A percentile compares a stretch with the other conserved stretches of the same genome.
Conservation (phyloP, 2,329 filamentous ascomycete genomes). For the Epichloe typhina region DNA sequence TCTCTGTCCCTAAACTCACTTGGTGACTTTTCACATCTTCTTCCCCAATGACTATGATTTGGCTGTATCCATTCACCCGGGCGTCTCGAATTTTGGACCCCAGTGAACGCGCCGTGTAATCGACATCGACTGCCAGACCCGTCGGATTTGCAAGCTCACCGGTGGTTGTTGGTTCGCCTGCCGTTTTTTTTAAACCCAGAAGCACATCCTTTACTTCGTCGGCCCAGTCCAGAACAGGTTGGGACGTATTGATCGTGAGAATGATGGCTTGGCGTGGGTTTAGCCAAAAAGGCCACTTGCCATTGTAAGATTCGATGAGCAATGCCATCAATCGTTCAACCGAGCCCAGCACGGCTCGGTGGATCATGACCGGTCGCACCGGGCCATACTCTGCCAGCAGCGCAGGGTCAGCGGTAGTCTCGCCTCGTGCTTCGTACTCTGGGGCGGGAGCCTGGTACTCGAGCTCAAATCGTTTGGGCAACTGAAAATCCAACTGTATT, state of each 20-base stretch:
- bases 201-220: conserved; percentile 35
- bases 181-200: conserved; percentile 28
- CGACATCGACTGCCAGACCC: conserved; percentile 54
- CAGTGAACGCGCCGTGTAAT: conserved; percentile 48
- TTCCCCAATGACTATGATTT: conserved; percentile 60
- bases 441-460: conserved; percentile 60
- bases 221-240: conserved; percentile 37
- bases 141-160: conserved; percentile 41
- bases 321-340: conserved; percentile 77
- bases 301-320: conserved; percentile 70
- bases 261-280: conserved; percentile 68
- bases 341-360: conserved; percentile 73
- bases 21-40: conserved; percentile 45
- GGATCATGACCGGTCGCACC: conserved; percentile 64
- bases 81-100: conserved; percentile 61
- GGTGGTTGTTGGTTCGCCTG: conserved; percentile 22
- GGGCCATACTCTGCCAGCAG: conserved; percentile 40
- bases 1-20: conserved; percentile 31
- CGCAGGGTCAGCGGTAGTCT: conserved; percentile 34
- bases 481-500: conserved; percentile 80
- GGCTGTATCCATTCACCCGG: conserved; percentile 56
- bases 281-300: conserved; percentile 73
- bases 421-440: conserved; percentile 42
- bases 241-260: conserved; percentile 54
- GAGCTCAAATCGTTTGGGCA: conserved; percentile 69